Base-by-base conservation (phyloP, 257 asterid species). In the Plantago major region DNA sequence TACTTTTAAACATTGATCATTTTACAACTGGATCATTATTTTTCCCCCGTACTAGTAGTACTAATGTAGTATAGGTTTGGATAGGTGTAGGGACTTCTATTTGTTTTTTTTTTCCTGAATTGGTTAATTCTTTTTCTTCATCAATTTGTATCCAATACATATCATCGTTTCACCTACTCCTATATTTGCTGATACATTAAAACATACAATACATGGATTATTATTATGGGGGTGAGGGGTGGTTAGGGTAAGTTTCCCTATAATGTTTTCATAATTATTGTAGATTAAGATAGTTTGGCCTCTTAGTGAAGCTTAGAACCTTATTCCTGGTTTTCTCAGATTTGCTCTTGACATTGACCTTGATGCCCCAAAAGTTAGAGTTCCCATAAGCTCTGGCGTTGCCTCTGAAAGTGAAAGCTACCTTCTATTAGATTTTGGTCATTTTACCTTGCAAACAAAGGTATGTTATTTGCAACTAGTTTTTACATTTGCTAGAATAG, bases 271-370 rank as follows among this genome's bases (percentile, higher is more conserved):
- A 3, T 42, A 55, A 54, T 58, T 42, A 11, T 62, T 16, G 46
- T 63, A 15, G 28, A 28, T 68, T 46, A 62, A 62, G 53, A 52
- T 54, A 62, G 62, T 18, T 14, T 69, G 67, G 52, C 55, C 64
- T 62, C 63, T 40, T 9, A 67, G 54, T 45, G 75, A 60, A 60
- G 55, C 51, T 60, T 60, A 60, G 46, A 45, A 38, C 47, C 40
- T 51, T 68, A 19, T 65, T 33, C 46, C 74, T 76, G 51, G 43
- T 67, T 44, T 63, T 63, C 45, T 65, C 78, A 93, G 97, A 76
- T 93, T 93, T 78, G 92, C 99, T 71, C 96, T 93, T 67, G 97
- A 93, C 79, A 93, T 93, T 76, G 99, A 93, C 71, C 94, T 93
- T 60, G 99, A 89, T 66, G 99, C 99, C 74, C 99, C 99, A 62